Conservation (phyloP, 2,329 filamentous ascomycete species). For the Talaromyces amestolkiae region DNA sequence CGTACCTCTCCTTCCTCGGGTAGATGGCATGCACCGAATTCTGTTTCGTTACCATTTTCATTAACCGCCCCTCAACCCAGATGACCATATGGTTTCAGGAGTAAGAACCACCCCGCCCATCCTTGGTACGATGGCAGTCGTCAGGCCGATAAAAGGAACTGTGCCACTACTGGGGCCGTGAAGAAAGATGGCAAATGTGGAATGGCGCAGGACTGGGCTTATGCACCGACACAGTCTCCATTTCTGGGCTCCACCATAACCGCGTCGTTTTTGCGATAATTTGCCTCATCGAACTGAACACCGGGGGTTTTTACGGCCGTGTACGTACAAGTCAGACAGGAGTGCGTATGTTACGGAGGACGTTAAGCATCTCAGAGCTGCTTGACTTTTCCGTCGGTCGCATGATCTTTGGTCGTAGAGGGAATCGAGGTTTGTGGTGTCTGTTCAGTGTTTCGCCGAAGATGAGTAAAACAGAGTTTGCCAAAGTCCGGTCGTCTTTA, state of each 20-base stretch:
- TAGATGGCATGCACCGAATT: background rate
- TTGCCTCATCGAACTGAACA: constrained; percentile 11
- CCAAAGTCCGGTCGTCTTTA: constrained; percentile 14
- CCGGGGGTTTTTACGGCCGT: background rate
- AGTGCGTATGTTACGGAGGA: background rate
- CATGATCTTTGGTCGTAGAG: background rate
- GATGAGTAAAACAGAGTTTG: constrained; percentile 1
- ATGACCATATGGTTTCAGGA: constrained; percentile 8
- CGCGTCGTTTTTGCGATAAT: constrained; percentile 1
- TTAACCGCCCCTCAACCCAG: background rate
- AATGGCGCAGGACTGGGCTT: constrained; percentile 9
- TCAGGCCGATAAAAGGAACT: constrained; percentile 3
- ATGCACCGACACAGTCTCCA: constrained; percentile 11
- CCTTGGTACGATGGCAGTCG: background rate
- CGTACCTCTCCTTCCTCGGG: background rate
- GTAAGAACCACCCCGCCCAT: constrained; percentile 1
- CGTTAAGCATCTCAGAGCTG: background rate
- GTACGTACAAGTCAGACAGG: background rate
- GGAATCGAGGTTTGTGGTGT: background rate
- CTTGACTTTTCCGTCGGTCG: background rate
- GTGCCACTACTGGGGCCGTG: background rate
- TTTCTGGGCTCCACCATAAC: constrained; percentile 15
- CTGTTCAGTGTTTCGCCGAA: background rate
- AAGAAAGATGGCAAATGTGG: constrained; percentile 4
- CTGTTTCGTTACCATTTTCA: constrained; percentile 1